Evolutionary conservation across 2,329 filamentous ascomycete species (phyloP), one percentile per base, ranked within the genome.

Genomic region (Talaromyces sp.): DNA sequence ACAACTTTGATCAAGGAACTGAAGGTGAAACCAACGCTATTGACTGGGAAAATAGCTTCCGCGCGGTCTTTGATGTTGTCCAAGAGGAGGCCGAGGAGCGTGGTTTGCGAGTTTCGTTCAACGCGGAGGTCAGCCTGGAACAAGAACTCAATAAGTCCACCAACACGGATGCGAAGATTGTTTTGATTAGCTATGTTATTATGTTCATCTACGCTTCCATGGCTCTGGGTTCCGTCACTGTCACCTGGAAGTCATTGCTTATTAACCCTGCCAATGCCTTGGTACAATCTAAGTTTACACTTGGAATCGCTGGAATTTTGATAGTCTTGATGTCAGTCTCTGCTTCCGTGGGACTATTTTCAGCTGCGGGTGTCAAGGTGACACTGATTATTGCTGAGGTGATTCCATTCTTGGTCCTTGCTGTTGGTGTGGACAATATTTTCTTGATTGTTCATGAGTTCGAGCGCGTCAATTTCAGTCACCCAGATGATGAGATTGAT

Each of bases 381-480:
- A 99, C 94, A 0, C 79, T 99, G 61, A 99, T 99, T 66, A 99
- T 99, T 56, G 93, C 95, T 4, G 94, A 99, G 69, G 94, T 99
- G 56, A 99, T 99, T 60, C 94, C 94, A 0, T 99, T 99, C 73
- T 87, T 99, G 59, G 93, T 99, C 9, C 78, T 99, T 17, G 94
- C 94, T 11, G 92, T 99, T 24, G 94, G 94, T 41, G 95, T 99
- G 2, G 94, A 99, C 80, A 99, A 99, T 68, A 97, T 99, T 65
- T 99, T 99, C 76, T 79, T 99, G 51, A 96, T 99, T 54, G 94
- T 99, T 0, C 94, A 99, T 73, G 94, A 99, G 73, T 96, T 99
- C 54, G 94, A 99, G 70, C 84, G 94, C 27, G 89, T 97, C 69
- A 99, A 99, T 66, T 77, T 91, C 62, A 96, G 88, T 70, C 89